Evolutionary conservation across 768 basidiomycete species (phyloP), one percentile per base, ranked within the genome.

Genomic region (Leccinum truebloodii): DNA sequence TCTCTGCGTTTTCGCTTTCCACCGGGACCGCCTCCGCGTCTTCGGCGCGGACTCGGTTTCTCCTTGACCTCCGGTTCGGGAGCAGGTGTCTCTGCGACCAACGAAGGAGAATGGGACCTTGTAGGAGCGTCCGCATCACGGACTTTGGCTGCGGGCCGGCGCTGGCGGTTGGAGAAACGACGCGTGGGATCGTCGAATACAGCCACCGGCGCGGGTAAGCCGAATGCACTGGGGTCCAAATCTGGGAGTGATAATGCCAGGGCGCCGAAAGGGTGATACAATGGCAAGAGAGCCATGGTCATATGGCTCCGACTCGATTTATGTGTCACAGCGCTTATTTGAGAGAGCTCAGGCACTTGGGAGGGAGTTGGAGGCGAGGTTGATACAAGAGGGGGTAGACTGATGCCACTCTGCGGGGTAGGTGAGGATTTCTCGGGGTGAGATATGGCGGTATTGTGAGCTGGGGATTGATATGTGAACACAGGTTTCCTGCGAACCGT

Each of bases 241-340:
- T 83, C 83, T 4, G 87, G 87, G 57, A 88, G 79, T 7, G 88
- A 88, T 67, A 83, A 78, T 41, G 88, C 87, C 41, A 89, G 77
- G 10, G 73, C 70, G 3, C 87, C 87, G 34, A 84, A 74, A 28
- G 88, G 88, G 68, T 89, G 88, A 67, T 89, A 89, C 50, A 90
- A 73, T 22, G 88, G 86, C 41, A 89, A 77, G 28, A 80, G 76
- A 5, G 82, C 78, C 5, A 80, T 76, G 8, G 64, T 68, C 64
- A 76, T 73, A 56, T 72, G 67, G 24, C 51, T 61, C 39, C 46
- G 64, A 28, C 54, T 50, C 14, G 60, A 69, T 66, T 60, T 67
- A 14, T 61, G 63, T 4, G 58, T 35, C 20, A 54, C 63, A 39
- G 67, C 60, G 20, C 67, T 62, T 30, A 56, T 64, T 52, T 56